Conservation (phyloP, 345 rosid genomes). For the Leavenworthia alabamica region DNA sequence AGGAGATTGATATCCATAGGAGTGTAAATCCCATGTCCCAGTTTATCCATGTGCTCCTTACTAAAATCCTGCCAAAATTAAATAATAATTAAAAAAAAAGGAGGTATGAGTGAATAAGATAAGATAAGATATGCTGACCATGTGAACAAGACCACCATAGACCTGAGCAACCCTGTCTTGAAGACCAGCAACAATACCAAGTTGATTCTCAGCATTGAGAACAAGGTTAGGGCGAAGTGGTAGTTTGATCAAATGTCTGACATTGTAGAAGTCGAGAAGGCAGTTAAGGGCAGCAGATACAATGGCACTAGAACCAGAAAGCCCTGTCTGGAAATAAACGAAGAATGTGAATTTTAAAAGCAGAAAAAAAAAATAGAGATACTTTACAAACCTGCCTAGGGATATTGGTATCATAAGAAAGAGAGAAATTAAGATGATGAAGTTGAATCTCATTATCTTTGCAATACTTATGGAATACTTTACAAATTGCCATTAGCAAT, state of each 20-base stretch:
- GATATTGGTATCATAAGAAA: constrained; percentile 82
- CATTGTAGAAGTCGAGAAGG: constrained; percentile 80
- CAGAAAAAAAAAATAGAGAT: background rate
- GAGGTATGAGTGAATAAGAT: too few species aligned
- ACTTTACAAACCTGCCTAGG: constrained; percentile 64
- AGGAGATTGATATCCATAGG: constrained; percentile 77
- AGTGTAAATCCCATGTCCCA: constrained; percentile 77
- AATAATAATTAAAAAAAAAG: too few species aligned
- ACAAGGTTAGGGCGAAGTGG: constrained; percentile 67
- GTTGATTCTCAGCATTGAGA: constrained; percentile 73
- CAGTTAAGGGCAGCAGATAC: constrained; percentile 89
- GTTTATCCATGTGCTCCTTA: constrained; percentile 69
- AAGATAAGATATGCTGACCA: constrained; percentile 41
- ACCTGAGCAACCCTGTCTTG: constrained; percentile 96
- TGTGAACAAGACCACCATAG: constrained; percentile 92
- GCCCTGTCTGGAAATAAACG: constrained; percentile 68
- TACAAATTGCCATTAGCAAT: constrained; percentile 84
- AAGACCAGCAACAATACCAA: constrained; percentile 96
- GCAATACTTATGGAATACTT: constrained; percentile 53
- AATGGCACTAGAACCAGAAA: constrained; percentile 96
- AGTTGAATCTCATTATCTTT: constrained; percentile 50
- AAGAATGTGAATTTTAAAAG: background rate
- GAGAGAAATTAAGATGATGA: constrained; percentile 47
- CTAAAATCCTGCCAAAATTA: constrained; percentile 62
- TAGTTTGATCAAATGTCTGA: constrained; percentile 67